These are phyloP conservation scores for Acer yangbiense DNA, from an alignment of 345 rosid genomes.

Conservation along the genomic window DNA sequence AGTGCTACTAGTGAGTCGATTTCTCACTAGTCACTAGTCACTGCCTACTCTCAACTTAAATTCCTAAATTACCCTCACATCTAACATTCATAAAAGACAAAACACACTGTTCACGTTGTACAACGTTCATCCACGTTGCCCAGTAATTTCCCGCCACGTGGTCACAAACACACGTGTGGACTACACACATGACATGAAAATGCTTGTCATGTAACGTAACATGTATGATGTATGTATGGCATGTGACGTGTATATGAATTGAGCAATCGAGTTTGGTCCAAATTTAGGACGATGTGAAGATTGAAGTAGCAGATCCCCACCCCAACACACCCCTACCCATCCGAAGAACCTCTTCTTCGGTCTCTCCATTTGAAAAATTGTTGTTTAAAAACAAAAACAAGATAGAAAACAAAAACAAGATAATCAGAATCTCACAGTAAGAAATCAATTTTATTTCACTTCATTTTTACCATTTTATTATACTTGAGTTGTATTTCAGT, in stretches of 20 bases:
- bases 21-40: no score
- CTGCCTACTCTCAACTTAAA: no score
- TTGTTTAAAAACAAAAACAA: neutral
- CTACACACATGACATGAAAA: neutral
- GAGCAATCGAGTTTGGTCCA: neutral
- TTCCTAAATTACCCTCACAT: slow-evolving; percentile 9
- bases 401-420: neutral
- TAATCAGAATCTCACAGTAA: slow-evolving; percentile 8
- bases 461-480: neutral
- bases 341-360: slow-evolving; percentile 16
- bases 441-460: neutral
- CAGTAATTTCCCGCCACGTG: slow-evolving; percentile 6
- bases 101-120: neutral
- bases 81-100: neutral
- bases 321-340: neutral
- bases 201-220: neutral
- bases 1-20: no score
- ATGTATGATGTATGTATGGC: slow-evolving; percentile 5
- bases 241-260: neutral
- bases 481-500: neutral
- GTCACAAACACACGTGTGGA: neutral
- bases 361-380: neutral
- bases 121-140: neutral
- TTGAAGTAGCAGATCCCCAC: slow-evolving; percentile 12
- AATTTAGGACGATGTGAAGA: slow-evolving; percentile 20